Evolutionary conservation across 2,329 filamentous ascomycete genomes (phyloP).

Genomic region (Colletotrichum sojae): DNA sequence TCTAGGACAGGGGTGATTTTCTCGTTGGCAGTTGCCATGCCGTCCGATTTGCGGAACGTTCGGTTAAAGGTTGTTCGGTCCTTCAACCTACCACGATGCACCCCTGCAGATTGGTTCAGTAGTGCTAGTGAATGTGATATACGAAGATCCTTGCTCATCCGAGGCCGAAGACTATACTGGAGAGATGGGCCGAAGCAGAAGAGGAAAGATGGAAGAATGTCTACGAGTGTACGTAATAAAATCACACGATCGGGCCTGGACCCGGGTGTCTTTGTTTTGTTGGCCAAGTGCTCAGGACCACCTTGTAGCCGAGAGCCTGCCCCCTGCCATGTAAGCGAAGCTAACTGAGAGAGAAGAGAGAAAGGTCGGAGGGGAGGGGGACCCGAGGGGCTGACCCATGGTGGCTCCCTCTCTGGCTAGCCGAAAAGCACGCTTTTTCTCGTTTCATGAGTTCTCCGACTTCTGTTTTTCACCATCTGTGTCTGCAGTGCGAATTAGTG

Average conservation of each 20-base stretch:
- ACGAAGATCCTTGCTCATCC: no score
- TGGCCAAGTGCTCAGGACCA: no score
- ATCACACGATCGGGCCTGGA: not conserved
- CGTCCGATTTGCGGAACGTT: constrained; percentile 10
- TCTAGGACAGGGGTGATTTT: not conserved
- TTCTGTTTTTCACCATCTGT: not conserved
- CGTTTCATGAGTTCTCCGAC: not conserved
- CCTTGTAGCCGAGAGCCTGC: no score
- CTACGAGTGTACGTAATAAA: constrained; percentile 19
- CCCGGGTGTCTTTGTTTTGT: no score
- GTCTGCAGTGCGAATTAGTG: no score
- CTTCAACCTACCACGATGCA: not conserved
- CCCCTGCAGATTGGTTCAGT: no score
- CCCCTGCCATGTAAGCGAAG: no score
- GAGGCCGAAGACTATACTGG: not conserved
- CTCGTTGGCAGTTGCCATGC: constrained; percentile 1
- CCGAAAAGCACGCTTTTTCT: not conserved
- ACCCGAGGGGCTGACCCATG: no score
- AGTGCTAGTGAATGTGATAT: no score
- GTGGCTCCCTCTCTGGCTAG: no score
- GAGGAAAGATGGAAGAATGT: not conserved
- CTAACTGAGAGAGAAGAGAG: no score
- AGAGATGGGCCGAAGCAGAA: not conserved
- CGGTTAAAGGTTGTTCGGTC: constrained; percentile 3
- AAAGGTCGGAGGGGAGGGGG: no score